A percentile compares a stretch with the other conserved stretches of the same genome.
Evolutionary conservation across 805 yeast species (phyloP).

Genomic region (Scheffersomyces ergatensis): DNA sequence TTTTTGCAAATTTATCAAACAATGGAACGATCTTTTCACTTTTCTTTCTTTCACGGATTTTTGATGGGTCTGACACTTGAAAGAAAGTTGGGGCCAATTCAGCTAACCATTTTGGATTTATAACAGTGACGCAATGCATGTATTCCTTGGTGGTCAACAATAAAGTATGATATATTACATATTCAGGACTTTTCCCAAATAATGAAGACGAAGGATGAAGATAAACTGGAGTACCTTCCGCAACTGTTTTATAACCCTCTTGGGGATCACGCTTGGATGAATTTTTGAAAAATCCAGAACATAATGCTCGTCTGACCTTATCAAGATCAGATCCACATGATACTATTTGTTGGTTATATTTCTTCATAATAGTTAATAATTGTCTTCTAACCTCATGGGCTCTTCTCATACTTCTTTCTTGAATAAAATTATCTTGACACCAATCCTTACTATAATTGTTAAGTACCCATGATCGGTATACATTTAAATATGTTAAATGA

Average conservation of each 20-base stretch:
- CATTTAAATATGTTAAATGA: constrained; percentile 79
- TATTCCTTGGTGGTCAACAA: constrained; percentile 84
- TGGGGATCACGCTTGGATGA: constrained; percentile 62
- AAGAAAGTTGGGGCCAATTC: constrained; percentile 73
- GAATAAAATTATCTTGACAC: constrained; percentile 81
- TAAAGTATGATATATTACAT: constrained; percentile 78
- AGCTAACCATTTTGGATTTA: constrained; percentile 78
- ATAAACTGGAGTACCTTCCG: constrained; percentile 69
- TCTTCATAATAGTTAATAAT: constrained; percentile 53
- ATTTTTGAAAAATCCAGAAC: constrained; percentile 68
- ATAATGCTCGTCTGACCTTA: constrained; percentile 56
- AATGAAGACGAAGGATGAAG: constrained; percentile 87
- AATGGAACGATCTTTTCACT: constrained; percentile 73
- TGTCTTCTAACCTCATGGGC: constrained; percentile 83
- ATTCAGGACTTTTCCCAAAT: constrained; percentile 62
- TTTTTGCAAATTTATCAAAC: constrained; percentile 54
- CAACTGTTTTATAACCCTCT: constrained; percentile 53
- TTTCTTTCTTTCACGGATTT: constrained; percentile 48
- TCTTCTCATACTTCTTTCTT: constrained; percentile 69
- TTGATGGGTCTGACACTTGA: constrained; percentile 54
- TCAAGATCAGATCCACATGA: constrained; percentile 60
- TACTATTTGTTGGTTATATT: constrained; percentile 39
- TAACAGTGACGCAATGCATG: constrained; percentile 83
- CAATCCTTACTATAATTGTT: constrained; percentile 58
- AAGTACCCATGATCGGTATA: constrained; percentile 71